Base-by-base conservation (phyloP, 768 basidiomycete genomes). In the Psilocybe azurescens region DNA sequence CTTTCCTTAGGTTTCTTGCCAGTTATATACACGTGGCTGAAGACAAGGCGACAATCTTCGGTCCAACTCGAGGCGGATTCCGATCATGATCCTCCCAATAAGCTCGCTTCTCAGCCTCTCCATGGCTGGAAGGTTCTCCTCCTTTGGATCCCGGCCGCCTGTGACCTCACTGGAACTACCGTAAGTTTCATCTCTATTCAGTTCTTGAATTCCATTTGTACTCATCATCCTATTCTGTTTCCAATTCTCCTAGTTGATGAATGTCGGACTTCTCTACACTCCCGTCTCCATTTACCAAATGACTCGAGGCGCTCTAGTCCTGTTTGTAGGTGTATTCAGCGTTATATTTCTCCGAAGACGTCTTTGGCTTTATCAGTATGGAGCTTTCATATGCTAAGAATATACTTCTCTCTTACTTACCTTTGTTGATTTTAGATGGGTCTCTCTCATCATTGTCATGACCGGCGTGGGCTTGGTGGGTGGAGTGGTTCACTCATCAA, bases 201-300 rank as follows among this genome's bases (percentile, higher is more conserved):
- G 58, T 61, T 47, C 38, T 60, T 58, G 41, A 33, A 52, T 49
- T 65, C 54, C 46, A 54, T 55, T 61, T 63, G 38, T 56, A 44
- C 48, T 61, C 28, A 56, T 47, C 61, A 24, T 24, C 24, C 24
- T 24, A 0, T 24, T 24, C 24, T 24, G 24, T 24, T 24, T 24
- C 24, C 24, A 24, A 24, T 52, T 36, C 60, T 51, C 47, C 60
- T 36, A 86, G 84, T 72, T 97, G 66, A 98, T 99, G 97, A 97
- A 97, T 72, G 82, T 97, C 66, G 97, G 97, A 58, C 84, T 99
- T 51, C 84, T 99, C 39, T 94, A 96, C 75, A 96, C 95, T 1
- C 97, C 97, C 30, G 97, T 99, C 58, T 95, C 93, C 47, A 94
- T 98, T 68, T 99, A 94, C 80, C 97, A 97, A 76, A 97, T 97